Base-by-base conservation (phyloP, 352 stramenopile species). In the Thraustochytrium sp. region DNA sequence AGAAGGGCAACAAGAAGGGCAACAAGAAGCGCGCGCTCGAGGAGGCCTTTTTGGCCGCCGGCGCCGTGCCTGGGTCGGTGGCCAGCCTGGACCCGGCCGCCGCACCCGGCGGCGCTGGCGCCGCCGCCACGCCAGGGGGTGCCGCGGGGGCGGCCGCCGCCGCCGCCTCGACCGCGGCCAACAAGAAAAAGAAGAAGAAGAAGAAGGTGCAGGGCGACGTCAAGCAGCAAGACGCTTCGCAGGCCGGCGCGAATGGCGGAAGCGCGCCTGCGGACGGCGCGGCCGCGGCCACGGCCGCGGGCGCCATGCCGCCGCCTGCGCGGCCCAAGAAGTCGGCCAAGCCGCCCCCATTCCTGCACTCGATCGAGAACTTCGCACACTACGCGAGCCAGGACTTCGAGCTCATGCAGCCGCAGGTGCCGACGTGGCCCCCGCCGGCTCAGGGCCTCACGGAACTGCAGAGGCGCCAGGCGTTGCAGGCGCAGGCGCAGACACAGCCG, bases 1-100 rank as follows among this genome's bases (percentile, higher is more conserved):
- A 77, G 42, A 72, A 72, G 40, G 46, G 8, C 1, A n/a, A 13
- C 2, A 72, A 72, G 36, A 72, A 72, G 59, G 18, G n/a, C 62
- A 34, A 36, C 5, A 80, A 80, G 42, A 80, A 80, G 53, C 68
- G 68, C 38, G 40, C 31, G 26, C 37, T 46, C 18, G 44, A 80
- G 48, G 53, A 61, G 31, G 42, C 48, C 11, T 21, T 38, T 23
- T 21, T 49, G 5, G 53, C 0, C 2, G 59, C 48, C 18, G 68
- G 34, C 21, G 68, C 64, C 21, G 21, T 31, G 38, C 31, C 68
- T 8, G 36, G 54, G 26, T 11, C 36, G 36, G 5, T 38, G 5
- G 36, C 5, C 36, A 21, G 5, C 26, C 5, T 5, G 11, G n/a
- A n/a, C n/a, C n/a, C n/a, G n/a, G n/a, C n/a, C n/a, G n/a, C n/a